Percentiles rank a stretch among this genome's conserved stretches.
Conservation (phyloP, 2,329 filamentous ascomycete species). For the Trichoderma koningii region DNA sequence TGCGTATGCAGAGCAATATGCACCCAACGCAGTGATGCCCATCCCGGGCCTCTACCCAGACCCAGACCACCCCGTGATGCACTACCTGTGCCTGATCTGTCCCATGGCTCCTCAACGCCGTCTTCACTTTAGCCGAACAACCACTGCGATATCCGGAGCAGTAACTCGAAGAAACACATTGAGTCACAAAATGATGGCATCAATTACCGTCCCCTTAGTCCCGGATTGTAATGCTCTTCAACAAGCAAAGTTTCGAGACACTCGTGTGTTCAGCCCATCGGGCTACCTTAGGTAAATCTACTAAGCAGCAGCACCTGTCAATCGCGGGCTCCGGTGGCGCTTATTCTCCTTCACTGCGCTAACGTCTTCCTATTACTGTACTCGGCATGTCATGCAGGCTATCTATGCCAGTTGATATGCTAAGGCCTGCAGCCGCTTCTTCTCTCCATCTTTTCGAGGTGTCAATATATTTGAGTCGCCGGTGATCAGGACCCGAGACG, state of each 20-base stretch:
- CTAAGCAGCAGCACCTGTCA: background rate
- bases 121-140: background rate
- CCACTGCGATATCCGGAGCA: background rate
- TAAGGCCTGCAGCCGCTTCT: background rate
- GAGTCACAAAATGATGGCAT: background rate
- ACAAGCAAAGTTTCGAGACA: background rate
- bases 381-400: background rate
- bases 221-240: background rate
- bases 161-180: background rate
- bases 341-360: background rate
- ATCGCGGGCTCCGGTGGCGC: background rate
- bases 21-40: no score
- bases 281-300: no score
- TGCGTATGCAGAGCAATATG: no score
- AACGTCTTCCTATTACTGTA: background rate
- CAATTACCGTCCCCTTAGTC: background rate
- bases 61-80: background rate
- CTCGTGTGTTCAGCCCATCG: no score
- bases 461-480: background rate
- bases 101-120: background rate
- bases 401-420: background rate
- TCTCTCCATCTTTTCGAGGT: no score
- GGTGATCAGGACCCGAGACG: conserved; percentile 1
- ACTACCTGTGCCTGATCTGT: background rate
- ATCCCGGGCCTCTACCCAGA: no score